phyloP scores from a whole-genome alignment of 106 monocot genomes.

The Xerophyta viscosa region DNA sequence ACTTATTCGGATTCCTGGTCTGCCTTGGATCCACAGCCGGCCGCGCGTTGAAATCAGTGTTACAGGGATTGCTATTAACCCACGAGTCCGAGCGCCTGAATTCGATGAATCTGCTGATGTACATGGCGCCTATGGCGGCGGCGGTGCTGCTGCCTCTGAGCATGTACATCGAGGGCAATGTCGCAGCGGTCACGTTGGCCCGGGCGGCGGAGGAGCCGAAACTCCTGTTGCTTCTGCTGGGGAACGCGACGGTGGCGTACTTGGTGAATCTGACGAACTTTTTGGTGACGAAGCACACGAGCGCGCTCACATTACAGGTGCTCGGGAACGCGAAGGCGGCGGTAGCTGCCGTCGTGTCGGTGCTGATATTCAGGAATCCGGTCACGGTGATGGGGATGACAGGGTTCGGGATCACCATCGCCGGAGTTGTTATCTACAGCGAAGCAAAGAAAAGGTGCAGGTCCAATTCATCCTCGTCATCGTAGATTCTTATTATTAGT shows the following conservation, averaged over 20 bases:
- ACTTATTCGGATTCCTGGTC: conserved; percentile 16
- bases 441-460: conserved; percentile 18
- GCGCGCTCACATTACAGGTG: conserved; percentile 16
- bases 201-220: neutral
- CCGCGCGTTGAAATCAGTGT: conserved; percentile 13
- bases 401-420: conserved; percentile 17
- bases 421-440: conserved; percentile 11
- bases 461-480: conserved; percentile 1
- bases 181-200: neutral
- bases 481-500: neutral
- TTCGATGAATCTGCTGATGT: conserved; percentile 13
- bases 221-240: conserved; percentile 1
- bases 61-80: conserved; percentile 12
- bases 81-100: conserved; percentile 11
- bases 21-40: conserved; percentile 16
- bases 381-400: conserved; percentile 16
- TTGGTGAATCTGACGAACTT: conserved; percentile 15
- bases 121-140: conserved; percentile 15
- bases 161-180: conserved; percentile 1
- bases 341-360: conserved; percentile 10
- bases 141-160: conserved; percentile 5
- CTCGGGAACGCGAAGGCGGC: conserved; percentile 21
- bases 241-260: conserved; percentile 15
- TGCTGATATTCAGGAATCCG: conserved; percentile 13
- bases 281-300: conserved; percentile 18